A percentile compares a stretch with the other conserved stretches of the same genome.
These are phyloP conservation scores for Saccharomyces mikatae DNA, from an alignment of 805 yeast genomes.

Conservation along the genomic window DNA sequence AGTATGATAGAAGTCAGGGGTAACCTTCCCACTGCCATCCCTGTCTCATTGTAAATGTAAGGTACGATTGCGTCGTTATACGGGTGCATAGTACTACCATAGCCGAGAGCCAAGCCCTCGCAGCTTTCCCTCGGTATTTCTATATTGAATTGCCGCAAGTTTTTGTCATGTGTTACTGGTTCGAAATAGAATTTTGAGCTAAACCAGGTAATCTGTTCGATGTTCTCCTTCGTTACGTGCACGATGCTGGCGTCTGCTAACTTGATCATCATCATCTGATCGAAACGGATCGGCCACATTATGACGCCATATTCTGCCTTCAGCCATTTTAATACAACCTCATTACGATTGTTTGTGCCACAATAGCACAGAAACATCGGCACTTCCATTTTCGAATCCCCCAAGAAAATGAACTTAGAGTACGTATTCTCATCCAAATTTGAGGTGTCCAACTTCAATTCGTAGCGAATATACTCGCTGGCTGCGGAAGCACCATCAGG, in stretches of 20 bases:
- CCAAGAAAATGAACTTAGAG: slow-evolving; percentile 6
- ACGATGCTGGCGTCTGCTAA: slow-evolving; percentile 20
- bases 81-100: neutral
- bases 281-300: slow-evolving; percentile 20
- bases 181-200: slow-evolving; percentile 25
- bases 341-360: slow-evolving; percentile 6
- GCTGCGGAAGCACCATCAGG: slow-evolving; percentile 1
- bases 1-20: slow-evolving; percentile 10
- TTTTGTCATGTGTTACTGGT: slow-evolving; percentile 15
- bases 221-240: slow-evolving; percentile 8
- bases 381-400: slow-evolving; percentile 6
- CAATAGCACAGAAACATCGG: slow-evolving; percentile 13
- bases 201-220: slow-evolving; percentile 12
- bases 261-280: slow-evolving; percentile 17
- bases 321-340: slow-evolving; percentile 23
- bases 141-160: slow-evolving; percentile 19
- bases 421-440: slow-evolving; percentile 1
- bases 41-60: slow-evolving; percentile 24
- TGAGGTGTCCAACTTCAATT: slow-evolving; percentile 4
- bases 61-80: slow-evolving; percentile 13
- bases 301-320: slow-evolving; percentile 21
- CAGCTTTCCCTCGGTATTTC: slow-evolving; percentile 25
- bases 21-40: slow-evolving; percentile 23
- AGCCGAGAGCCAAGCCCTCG: slow-evolving; percentile 8
- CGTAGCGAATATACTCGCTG: slow-evolving; percentile 8